Evolutionary conservation across 1,284 basidiomycete species (phyloP), one percentile per base, ranked within the genome.

Genomic region (Heterobasidion annosum): DNA sequence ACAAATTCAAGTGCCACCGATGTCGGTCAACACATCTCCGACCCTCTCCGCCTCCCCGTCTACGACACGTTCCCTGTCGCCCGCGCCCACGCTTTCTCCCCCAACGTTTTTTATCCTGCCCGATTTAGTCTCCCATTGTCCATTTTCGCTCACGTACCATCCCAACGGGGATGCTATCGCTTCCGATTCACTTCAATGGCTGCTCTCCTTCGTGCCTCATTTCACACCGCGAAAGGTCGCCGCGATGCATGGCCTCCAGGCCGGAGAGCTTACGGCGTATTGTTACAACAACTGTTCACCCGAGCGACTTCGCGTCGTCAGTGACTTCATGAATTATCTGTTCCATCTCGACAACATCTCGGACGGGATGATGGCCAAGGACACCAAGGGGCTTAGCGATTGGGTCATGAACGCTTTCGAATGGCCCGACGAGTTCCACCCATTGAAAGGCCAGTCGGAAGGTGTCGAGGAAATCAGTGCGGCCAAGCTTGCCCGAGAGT

Each of bases 191-290:
- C 77, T 82, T 48, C 58, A 70, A 42, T 87, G 85, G 85, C 51
- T 59, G 5, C 69, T 87, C 8, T 70, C 79, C 58, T 59, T 62
- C 33, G 73, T 72, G 37, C 78, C 76, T 52, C 74, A 74, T n/a
- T 74, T 85, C 57, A 73, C 74, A 19, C 66, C 74, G 44, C 77
- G 78, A 57, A 75, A 74, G 53, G 69, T 76, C 51, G 66, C 68
- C 42, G 78, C 77, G 6, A 70, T 86, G 50, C 73, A 74, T 58
- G 80, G 80, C 16, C 70, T 86, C 47, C 77, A 82, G 59, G 82
- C 82, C 15, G 85, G 85, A 51, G 77, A 82, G 61, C 77, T 88
- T 57, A 80, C 84, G 18, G 81, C 83, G 1, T 77, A 72, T 63
- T 84, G 81, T 65, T 88, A 86, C 64, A 74, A 80, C 47, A 72